These are phyloP conservation scores for Collybiopsis confluens DNA, from an alignment of 768 basidiomycete species.

Conservation along the genomic window DNA sequence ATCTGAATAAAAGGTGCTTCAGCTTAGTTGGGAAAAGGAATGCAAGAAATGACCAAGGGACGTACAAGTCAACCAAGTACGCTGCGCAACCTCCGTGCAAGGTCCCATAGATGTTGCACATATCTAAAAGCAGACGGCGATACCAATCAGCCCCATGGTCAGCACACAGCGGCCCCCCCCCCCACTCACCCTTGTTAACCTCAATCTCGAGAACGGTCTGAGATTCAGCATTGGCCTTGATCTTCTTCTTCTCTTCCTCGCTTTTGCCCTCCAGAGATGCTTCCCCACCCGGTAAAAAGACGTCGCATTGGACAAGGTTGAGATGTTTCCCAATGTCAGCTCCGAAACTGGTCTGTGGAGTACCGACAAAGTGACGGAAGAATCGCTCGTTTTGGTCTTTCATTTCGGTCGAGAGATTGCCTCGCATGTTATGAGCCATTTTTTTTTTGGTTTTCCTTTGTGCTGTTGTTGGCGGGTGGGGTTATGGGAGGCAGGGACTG, in stretches of 20 bases:
- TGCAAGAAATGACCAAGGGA: not conserved
- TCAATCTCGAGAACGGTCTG: conserved; percentile 1
- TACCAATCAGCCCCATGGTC: too few species aligned
- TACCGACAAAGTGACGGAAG: conserved; percentile 2
- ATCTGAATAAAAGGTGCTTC: conserved; percentile 23
- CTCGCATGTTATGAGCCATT: conserved; percentile 3
- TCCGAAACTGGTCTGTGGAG: not conserved
- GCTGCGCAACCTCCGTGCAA: conserved; percentile 59
- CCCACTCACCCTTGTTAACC: not conserved
- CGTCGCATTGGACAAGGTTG: not conserved
- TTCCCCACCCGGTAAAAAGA: not conserved
- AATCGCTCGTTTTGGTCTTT: conserved; percentile 4
- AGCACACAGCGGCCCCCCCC: too few species aligned
- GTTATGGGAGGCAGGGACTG: too few species aligned
- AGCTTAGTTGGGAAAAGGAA: not conserved
- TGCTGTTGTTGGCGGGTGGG: too few species aligned
- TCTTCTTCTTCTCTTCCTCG: not conserved
- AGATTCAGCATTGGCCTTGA: not conserved
- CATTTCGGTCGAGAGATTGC: not conserved
- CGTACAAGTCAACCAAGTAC: conserved; percentile 52
- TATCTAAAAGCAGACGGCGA: conserved; percentile 31
- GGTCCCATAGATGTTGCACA: conserved; percentile 45
- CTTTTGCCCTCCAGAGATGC: not conserved
- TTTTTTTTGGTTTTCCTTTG: too few species aligned
- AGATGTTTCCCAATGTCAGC: not conserved